Evolutionary conservation across 1,284 basidiomycete genomes (phyloP), one percentile per base, ranked within the genome.

Genomic region (Malassezia nana): DNA sequence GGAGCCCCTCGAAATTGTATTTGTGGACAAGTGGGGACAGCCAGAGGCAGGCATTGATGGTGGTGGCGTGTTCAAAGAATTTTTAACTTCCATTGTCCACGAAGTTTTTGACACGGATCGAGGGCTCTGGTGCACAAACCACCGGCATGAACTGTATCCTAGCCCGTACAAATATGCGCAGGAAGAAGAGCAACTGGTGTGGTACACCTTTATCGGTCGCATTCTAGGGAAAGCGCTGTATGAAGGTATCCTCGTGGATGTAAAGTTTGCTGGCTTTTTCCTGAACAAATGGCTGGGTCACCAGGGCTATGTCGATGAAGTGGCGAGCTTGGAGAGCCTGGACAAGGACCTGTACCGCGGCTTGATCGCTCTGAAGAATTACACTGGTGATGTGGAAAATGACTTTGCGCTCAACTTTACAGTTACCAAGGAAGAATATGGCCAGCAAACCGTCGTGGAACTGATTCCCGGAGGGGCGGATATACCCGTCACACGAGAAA

Each of bases 61-160:
- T 1, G 91, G 94, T 2, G 92, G 94, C 0, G 83, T 98, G 7
- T 96, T 95, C 78, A 99, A 98, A 73, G 94, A 96, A 75, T 94
- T 98, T 69, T 81, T 98, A 66, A 96, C 90, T 1, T 76, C 75
- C 70, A 77, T 66, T 58, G 77, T 74, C 50, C 89, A 87, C 67
- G 90, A 96, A 74, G 91, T 87, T 0, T 96, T 98, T 62, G 89
- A 99, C 67, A 86, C 86, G 0, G 83, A 96, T 68, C 83, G 89
- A 15, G 94, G 94, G 2, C 77, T 99, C 12, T 99, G 92, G 92
- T 78, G 90, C 38, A 83, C 82, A 25, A 98, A 85, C 48, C 81
- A 84, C 72, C 83, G 88, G 69, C 88, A 94, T 55, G 89, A 95
- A 75, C 78, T 98, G 46, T 98, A 95, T 72, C 92, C 92, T 0